These are phyloP conservation scores for Aschersonia sp. DNA, from an alignment of 2,329 filamentous ascomycete species.

Conservation along the genomic window DNA sequence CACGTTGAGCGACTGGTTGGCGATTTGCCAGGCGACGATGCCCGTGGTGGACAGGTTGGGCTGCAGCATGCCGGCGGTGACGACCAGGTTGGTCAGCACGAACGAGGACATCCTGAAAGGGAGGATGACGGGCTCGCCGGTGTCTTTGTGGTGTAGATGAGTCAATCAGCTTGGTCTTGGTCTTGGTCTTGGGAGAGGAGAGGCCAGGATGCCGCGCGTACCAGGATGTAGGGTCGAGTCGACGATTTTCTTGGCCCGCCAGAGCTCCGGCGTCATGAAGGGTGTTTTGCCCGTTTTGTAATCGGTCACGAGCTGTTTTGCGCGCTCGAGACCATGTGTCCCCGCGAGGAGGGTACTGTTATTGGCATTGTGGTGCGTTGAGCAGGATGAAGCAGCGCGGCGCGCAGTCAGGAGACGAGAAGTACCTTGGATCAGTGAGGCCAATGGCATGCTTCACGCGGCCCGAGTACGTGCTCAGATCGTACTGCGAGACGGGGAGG, in stretches of 20 bases:
- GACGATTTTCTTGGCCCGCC: slow-evolving; percentile 92
- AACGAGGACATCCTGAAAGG: slow-evolving; percentile 98
- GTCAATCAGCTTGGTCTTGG: neutral
- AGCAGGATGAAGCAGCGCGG: too few relatives aligned
- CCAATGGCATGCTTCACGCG: slow-evolving; percentile 80
- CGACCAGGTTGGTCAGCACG: slow-evolving; percentile 82
- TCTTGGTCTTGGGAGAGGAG: neutral
- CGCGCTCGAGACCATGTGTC: slow-evolving; percentile 63
- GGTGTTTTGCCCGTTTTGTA: slow-evolving; percentile 77
- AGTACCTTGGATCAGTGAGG: slow-evolving; percentile 91
- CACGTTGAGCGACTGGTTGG: slow-evolving; percentile 96
- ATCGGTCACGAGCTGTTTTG: slow-evolving; percentile 64
- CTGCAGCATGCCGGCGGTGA: slow-evolving; percentile 94
- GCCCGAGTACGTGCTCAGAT: slow-evolving; percentile 88
- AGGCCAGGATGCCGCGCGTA: slow-evolving; percentile 24
- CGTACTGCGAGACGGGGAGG: slow-evolving; percentile 81
- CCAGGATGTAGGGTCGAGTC: slow-evolving; percentile 93
- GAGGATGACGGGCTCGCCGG: slow-evolving; percentile 78
- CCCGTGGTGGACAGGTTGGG: slow-evolving; percentile 71
- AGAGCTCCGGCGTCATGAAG: slow-evolving; percentile 80
- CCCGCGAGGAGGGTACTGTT: slow-evolving; percentile 75
- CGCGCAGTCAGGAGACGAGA: slow-evolving; percentile 1
- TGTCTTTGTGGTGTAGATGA: slow-evolving; percentile 42
- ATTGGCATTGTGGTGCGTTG: neutral
- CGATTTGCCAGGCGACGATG: slow-evolving; percentile 85